Conservation (phyloP, 176 grass and related monocot genomes). For the Themeda triandra region DNA sequence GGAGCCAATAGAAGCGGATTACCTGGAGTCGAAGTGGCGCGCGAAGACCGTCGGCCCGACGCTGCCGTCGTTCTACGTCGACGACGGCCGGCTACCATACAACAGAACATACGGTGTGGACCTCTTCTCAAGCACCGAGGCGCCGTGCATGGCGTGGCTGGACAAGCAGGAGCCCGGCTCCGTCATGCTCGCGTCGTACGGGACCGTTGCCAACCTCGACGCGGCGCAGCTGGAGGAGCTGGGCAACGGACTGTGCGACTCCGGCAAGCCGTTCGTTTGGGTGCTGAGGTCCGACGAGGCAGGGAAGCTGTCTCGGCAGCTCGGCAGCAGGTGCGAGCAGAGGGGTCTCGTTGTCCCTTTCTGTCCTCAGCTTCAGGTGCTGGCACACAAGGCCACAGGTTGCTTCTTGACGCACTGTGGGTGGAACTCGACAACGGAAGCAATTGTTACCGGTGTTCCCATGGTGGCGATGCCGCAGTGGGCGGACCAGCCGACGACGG, state of each 20-base stretch:
- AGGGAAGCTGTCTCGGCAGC: background rate
- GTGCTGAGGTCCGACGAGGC: background rate
- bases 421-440: conserved; percentile 52
- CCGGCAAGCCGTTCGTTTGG: background rate
- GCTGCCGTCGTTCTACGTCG: background rate
- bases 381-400: background rate
- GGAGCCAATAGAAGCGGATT: background rate
- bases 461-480: background rate
- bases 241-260: background rate
- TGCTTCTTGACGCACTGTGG: conserved; percentile 76
- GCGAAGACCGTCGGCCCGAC: background rate
- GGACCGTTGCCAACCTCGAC: background rate
- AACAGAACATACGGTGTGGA: background rate
- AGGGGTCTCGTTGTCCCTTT: background rate
- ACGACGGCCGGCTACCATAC: background rate
- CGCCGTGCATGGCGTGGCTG: background rate
- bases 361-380: background rate
- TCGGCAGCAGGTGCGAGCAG: background rate
- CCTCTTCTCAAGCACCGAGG: background rate
- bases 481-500: background rate
- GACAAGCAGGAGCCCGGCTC: background rate
- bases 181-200: background rate
- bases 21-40: background rate
- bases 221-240: background rate
- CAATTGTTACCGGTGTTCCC: background rate